Conservation (phyloP, 2,329 filamentous ascomycete species). For the Claviceps sp. region DNA sequence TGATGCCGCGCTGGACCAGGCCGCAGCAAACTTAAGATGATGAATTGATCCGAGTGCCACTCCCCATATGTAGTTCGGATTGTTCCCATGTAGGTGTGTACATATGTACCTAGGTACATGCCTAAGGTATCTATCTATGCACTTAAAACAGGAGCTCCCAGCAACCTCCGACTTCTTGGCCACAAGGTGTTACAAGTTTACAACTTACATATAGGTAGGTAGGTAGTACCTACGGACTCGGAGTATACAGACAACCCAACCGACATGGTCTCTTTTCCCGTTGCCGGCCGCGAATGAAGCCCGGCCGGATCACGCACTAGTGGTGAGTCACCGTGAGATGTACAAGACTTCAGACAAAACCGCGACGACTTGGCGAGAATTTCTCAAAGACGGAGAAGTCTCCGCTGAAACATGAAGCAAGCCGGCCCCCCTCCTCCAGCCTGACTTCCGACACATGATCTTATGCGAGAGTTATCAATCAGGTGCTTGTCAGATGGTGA, state of each 20-base stretch:
- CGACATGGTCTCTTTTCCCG: neutral
- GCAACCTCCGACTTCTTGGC: neutral
- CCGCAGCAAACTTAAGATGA: neutral
- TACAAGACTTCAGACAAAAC: neutral
- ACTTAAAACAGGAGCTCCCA: neutral
- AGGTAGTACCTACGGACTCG: no score
- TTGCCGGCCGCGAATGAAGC: neutral
- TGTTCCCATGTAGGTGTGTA: neutral
- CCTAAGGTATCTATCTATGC: no score
- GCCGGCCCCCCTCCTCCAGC: no score
- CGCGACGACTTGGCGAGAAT: neutral
- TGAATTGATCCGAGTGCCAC: neutral
- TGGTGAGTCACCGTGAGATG: neutral
- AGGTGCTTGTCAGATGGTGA: neutral
- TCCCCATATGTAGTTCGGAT: neutral
- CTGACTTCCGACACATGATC: neutral
- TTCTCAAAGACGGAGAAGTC: neutral
- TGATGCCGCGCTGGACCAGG: neutral
- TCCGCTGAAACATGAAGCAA: neutral
- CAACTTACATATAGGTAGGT: no score
- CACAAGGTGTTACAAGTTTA: neutral
- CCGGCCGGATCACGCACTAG: neutral
- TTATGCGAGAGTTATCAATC: neutral
- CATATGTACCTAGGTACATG: no score
- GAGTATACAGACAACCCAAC: neutral